Conservation (phyloP, 495 filamentous ascomycete species). For the Talaromyces wortmannii region DNA sequence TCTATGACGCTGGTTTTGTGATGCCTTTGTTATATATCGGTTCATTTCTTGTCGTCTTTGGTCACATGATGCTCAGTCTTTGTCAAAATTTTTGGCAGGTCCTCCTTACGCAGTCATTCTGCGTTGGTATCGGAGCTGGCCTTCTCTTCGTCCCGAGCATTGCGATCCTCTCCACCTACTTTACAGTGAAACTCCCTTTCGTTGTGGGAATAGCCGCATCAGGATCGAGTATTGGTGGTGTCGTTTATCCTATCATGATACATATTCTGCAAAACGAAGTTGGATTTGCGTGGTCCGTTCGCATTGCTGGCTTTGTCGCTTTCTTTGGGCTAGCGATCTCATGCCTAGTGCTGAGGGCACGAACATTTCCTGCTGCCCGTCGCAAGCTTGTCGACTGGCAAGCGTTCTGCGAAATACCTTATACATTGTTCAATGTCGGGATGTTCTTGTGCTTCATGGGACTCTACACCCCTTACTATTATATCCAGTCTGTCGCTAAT, state of each 20-base stretch:
- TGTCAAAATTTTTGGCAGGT: conserved; percentile 30
- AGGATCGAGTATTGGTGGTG: neutral
- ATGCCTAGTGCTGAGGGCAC: neutral
- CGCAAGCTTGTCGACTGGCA: conserved; percentile 21
- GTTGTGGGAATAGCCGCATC: too few relatives aligned
- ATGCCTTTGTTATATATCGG: conserved; percentile 25
- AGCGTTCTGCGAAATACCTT: conserved; percentile 28
- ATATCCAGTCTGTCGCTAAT: conserved; percentile 12
- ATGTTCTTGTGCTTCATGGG: conserved; percentile 25
- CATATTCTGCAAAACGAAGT: too few relatives aligned
- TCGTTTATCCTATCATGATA: too few relatives aligned
- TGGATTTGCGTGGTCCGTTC: neutral
- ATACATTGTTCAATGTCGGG: conserved; percentile 18
- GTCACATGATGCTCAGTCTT: conserved; percentile 42
- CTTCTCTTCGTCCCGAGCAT: conserved; percentile 34
- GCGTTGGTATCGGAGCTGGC: conserved; percentile 32
- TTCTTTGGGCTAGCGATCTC: neutral
- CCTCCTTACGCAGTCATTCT: conserved; percentile 32
- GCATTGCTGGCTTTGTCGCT: neutral
- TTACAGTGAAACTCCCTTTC: conserved; percentile 6
- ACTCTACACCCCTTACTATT: conserved; percentile 6
- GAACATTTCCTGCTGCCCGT: neutral
- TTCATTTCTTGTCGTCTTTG: conserved; percentile 9
- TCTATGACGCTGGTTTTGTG: conserved; percentile 75
- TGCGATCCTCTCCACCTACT: conserved; percentile 32